Percentiles rank a stretch among this genome's conserved stretches.
Evolutionary conservation across 345 rosid species (phyloP).

Genomic region (Arabidopsis suecica): DNA sequence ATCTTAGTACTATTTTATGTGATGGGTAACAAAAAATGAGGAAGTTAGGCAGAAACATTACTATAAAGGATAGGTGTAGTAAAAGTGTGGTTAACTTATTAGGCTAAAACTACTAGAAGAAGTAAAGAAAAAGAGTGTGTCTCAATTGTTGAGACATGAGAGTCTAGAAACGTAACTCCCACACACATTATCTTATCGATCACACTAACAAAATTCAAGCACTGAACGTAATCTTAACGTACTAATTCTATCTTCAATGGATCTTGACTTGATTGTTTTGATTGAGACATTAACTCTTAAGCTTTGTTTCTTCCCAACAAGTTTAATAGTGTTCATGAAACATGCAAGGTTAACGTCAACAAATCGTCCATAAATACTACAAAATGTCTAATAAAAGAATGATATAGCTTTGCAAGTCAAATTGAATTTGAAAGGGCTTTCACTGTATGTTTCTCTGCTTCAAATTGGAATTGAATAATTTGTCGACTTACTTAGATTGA

Average conservation of each 20-base stretch:
- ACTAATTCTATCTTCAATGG: constrained; percentile 13
- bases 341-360: constrained; percentile 19
- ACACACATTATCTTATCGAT: constrained; percentile 22
- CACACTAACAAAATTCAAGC: constrained; percentile 16
- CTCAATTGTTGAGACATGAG: constrained; percentile 32
- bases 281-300: constrained; percentile 9
- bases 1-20: neutral
- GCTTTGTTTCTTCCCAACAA: constrained; percentile 20
- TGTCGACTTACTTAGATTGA: constrained; percentile 30
- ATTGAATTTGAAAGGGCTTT: neutral
- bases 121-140: constrained; percentile 36
- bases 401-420: neutral
- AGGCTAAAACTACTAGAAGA: constrained; percentile 31
- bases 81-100: constrained; percentile 39
- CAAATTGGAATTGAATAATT: constrained; percentile 7
- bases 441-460: constrained; percentile 31
- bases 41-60: constrained; percentile 45
- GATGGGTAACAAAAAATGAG: constrained; percentile 23
- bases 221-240: constrained; percentile 24
- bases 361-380: neutral
- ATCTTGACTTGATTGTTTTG: constrained; percentile 11
- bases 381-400: no score
- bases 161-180: constrained; percentile 42
- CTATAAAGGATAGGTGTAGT: constrained; percentile 16
- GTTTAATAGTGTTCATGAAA: constrained; percentile 1